Percentiles rank a stretch among this genome's conserved stretches.
Conservation (phyloP, 2,329 filamentous ascomycete genomes). For the Colletotrichum sp. region DNA sequence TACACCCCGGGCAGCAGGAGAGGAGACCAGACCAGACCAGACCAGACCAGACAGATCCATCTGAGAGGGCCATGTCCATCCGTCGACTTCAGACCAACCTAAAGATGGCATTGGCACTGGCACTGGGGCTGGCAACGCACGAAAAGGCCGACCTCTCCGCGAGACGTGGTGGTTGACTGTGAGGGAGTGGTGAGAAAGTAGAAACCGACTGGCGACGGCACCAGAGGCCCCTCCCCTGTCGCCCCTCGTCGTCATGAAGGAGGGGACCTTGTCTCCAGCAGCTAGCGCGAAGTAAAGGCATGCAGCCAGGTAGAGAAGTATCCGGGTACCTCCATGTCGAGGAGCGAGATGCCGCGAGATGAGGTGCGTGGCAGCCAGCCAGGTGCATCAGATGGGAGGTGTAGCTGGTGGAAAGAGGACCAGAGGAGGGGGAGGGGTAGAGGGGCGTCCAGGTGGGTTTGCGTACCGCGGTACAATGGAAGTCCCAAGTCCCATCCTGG, state of each 20-base stretch:
- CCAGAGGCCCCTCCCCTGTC: not conserved
- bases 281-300: slow-evolving; percentile 10
- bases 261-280: slow-evolving; percentile 21
- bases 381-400: not conserved
- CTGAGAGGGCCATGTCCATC: not conserved
- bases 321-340: not conserved
- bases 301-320: not conserved
- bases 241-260: slow-evolving; percentile 15
- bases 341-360: not conserved
- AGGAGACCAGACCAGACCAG: not conserved
- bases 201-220: not conserved
- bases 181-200: not conserved
- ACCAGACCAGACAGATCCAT: not conserved
- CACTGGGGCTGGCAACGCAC: not conserved
- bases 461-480: not conserved
- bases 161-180: not conserved
- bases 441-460: not conserved
- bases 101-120: not conserved
- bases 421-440: not conserved
- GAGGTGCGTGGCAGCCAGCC: not conserved
- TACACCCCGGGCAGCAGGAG: not conserved
- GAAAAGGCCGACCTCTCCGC: not conserved
- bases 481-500: not conserved
- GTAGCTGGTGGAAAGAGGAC: not conserved
- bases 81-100: not conserved